These are phyloP conservation scores for Coniochaeta hoffmannii DNA, from an alignment of 2,329 filamentous ascomycete genomes.

Conservation along the genomic window DNA sequence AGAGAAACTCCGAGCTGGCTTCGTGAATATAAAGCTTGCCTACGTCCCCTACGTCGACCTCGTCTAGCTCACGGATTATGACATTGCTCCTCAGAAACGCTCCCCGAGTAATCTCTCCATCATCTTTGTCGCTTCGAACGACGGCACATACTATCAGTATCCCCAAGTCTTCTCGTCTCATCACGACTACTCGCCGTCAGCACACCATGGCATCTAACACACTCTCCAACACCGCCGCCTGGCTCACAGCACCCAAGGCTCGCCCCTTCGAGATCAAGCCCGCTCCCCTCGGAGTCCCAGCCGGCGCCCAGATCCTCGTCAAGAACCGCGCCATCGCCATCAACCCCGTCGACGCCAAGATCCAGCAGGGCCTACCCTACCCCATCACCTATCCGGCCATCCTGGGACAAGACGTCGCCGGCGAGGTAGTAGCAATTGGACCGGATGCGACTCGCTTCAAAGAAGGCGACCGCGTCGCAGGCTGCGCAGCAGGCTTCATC, in stretches of 20 bases:
- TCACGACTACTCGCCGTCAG: background rate
- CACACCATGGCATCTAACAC: background rate
- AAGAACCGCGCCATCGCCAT: conserved; percentile 19
- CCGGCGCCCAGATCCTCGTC: conserved; percentile 15
- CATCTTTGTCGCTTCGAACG: background rate
- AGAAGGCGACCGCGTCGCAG: conserved; percentile 24
- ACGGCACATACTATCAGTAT: background rate
- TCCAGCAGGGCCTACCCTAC: conserved; percentile 18
- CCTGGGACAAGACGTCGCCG: conserved; percentile 24
- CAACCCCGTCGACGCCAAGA: conserved; percentile 22
- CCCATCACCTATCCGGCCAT: conserved; percentile 22
- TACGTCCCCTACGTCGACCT: background rate
- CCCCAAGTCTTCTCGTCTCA: background rate
- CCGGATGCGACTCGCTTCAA: conserved; percentile 17
- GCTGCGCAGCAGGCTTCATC: conserved; percentile 13
- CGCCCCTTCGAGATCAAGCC: conserved; percentile 1
- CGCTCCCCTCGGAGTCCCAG: background rate
- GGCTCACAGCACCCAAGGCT: conserved; percentile 1
- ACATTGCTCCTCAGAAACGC: background rate
- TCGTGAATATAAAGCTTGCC: background rate
- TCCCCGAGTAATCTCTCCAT: background rate
- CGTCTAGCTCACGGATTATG: background rate
- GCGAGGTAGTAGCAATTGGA: conserved; percentile 23
- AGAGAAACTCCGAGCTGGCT: background rate
- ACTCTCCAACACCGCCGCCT: conserved; percentile 1